These are phyloP conservation scores for Lachancea cidri DNA, from an alignment of 805 yeast genomes.

Conservation along the genomic window DNA sequence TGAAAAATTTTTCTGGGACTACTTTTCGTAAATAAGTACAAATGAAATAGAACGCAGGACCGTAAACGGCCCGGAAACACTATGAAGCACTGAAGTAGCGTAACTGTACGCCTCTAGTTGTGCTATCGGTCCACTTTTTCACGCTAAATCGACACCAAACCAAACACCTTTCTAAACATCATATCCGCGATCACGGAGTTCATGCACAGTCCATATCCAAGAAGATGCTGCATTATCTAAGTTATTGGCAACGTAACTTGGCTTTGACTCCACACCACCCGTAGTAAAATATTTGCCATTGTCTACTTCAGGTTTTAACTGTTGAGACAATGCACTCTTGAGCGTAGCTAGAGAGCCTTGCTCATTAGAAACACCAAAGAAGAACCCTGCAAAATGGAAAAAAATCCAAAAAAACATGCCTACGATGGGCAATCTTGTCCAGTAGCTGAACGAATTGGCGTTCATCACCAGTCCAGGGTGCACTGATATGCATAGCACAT, in stretches of 20 bases:
- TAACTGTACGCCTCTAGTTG: too few relatives aligned
- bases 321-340: constrained; percentile 53
- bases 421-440: constrained; percentile 73
- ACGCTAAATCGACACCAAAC: too few relatives aligned
- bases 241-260: constrained; percentile 55
- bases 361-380: constrained; percentile 68
- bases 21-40: not conserved
- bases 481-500: constrained; percentile 56
- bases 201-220: constrained; percentile 75
- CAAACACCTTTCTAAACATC: constrained; percentile 14
- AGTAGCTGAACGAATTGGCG: constrained; percentile 67
- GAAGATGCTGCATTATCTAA: constrained; percentile 58
- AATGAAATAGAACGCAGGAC: not conserved
- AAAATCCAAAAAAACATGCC: constrained; percentile 69
- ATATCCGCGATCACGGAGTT: constrained; percentile 51
- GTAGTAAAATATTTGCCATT: constrained; percentile 68
- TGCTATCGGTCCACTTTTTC: too few relatives aligned
- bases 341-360: constrained; percentile 65
- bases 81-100: not conserved
- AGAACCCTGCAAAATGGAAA: constrained; percentile 61
- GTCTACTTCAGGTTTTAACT: constrained; percentile 44
- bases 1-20: not conserved
- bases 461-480: constrained; percentile 89
- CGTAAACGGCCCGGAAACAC: not conserved
- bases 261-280: constrained; percentile 50